Conservation (phyloP, 2,329 filamentous ascomycete species). For the Monilinia polystroma region DNA sequence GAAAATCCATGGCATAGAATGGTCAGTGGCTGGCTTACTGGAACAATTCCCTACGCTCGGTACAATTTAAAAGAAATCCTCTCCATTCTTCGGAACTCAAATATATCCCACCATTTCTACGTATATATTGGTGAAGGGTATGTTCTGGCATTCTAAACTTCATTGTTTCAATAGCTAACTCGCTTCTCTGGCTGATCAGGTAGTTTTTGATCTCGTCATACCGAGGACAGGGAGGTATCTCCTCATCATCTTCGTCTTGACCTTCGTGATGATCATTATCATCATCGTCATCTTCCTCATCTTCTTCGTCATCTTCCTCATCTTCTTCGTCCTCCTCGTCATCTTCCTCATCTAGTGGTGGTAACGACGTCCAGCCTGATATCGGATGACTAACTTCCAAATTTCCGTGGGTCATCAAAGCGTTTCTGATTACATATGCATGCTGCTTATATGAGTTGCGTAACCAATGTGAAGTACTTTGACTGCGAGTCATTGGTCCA, state of each 20-base stretch:
- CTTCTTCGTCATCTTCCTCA: neutral
- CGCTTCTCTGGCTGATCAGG: neutral
- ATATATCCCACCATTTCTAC: slow-evolving; percentile 10
- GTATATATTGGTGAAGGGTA: slow-evolving; percentile 11
- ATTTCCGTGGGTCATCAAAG: slow-evolving; percentile 5
- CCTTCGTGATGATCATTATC: neutral
- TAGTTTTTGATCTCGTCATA: slow-evolving; percentile 17
- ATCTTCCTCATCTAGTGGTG: neutral
- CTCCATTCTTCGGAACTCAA: slow-evolving; percentile 19
- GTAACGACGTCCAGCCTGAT: neutral
- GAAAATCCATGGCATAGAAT: no score
- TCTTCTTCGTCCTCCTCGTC: neutral
- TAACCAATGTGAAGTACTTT: neutral
- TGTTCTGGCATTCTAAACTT: slow-evolving; percentile 20
- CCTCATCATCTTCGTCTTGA: neutral
- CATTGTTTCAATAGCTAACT: slow-evolving; percentile 20
- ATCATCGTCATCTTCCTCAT: neutral
- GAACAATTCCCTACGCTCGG: slow-evolving; percentile 1
- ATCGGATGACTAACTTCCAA: neutral
- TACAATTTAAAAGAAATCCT: slow-evolving; percentile 12
- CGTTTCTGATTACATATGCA: slow-evolving; percentile 2
- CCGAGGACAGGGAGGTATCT: neutral
- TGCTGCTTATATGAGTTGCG: slow-evolving; percentile 4
- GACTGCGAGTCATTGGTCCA: neutral
- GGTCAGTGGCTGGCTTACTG: neutral